A percentile compares a stretch with the other conserved stretches of the same genome.
phyloP scores from a whole-genome alignment of 441 rosid species.

The Adansonia rubrostipa region DNA sequence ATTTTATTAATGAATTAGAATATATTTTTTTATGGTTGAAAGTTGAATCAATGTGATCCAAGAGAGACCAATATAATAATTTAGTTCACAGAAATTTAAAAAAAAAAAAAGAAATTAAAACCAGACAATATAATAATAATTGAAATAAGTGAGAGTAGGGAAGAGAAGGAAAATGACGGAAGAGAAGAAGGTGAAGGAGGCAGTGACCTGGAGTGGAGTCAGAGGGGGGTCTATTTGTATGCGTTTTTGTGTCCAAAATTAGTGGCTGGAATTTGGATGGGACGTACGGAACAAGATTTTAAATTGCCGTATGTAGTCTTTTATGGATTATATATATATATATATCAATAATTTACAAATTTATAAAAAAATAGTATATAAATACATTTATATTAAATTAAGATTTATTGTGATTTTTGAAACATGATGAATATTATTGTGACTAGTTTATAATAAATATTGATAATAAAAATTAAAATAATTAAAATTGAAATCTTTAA shows the following conservation, averaged over 20 bases:
- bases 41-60: conserved; percentile 8
- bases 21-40: background rate
- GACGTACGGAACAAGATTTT: background rate
- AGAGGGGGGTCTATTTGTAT: background rate
- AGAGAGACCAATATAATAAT: conserved; percentile 11
- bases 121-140: background rate
- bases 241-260: background rate
- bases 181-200: background rate
- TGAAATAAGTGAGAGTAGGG: background rate
- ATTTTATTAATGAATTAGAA: conserved; percentile 12
- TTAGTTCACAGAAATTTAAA: background rate
- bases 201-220: background rate
- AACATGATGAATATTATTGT: no score
- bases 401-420: no score
- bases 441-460: no score
- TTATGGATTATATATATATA: no score
- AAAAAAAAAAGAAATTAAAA: background rate
- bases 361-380: no score
- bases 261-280: background rate
- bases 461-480: no score
- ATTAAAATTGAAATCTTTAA: no score
- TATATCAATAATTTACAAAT: no score
- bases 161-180: conserved; percentile 7
- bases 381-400: no score
- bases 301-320: no score